Conservation (phyloP, 805 yeast species). For the Diddensiella santjacobensis region DNA sequence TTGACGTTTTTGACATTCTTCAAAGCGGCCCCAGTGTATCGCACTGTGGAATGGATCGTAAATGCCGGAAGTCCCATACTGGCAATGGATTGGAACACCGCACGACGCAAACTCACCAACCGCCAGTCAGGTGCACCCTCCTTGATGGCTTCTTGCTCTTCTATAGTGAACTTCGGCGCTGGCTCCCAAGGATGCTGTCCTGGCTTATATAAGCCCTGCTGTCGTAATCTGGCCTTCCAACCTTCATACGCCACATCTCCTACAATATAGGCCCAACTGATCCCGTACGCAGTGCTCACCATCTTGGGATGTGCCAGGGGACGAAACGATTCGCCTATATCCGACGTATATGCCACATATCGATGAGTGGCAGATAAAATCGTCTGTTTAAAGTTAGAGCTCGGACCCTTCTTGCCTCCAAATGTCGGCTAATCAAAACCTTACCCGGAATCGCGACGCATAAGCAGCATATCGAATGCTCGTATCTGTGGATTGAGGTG, state of each 20-base stretch:
- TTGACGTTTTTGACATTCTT: conserved; percentile 48
- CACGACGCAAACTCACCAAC: conserved; percentile 60
- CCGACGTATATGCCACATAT: conserved; percentile 83
- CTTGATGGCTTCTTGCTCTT: conserved; percentile 32
- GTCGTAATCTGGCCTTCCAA: conserved; percentile 55
- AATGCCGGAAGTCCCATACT: conserved; percentile 86
- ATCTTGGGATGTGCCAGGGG: conserved; percentile 70
- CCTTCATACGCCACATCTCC: conserved; percentile 73
- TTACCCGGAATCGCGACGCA: conserved; percentile 60
- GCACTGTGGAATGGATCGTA: conserved; percentile 71
- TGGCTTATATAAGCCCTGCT: conserved; percentile 58
- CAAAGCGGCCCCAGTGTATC: conserved; percentile 60
- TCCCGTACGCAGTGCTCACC: conserved; percentile 64
- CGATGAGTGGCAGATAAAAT: conserved; percentile 70
- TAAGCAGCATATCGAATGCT: conserved; percentile 75
- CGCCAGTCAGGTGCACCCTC: conserved; percentile 62
- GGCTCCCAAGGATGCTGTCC: conserved; percentile 68
- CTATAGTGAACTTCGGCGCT: conserved; percentile 39
- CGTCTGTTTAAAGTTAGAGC: conserved; percentile 36
- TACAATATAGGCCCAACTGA: conserved; percentile 70
- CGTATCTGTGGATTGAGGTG: conserved; percentile 44
- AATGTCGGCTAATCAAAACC: conserved; percentile 10
- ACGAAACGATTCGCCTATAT: conserved; percentile 81
- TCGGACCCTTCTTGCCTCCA: too few relatives aligned
- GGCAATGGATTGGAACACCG: conserved; percentile 76